phyloP scores from a whole-genome alignment of 2,329 filamentous ascomycete genomes.

The Verticillium nonalfalfae region DNA sequence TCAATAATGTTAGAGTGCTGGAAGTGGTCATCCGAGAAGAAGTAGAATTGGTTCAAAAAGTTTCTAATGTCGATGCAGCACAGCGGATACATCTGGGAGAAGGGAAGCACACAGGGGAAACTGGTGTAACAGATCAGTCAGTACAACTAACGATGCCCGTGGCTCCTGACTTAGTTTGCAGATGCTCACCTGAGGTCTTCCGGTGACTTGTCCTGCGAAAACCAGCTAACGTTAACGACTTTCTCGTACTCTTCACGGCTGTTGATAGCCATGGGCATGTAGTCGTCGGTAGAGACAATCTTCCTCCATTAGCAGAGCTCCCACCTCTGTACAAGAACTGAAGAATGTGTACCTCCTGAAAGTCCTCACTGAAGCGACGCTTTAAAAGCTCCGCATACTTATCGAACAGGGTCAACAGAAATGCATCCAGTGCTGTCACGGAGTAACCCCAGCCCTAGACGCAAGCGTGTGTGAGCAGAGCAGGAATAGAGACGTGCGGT shows the following conservation, averaged over 20 bases:
- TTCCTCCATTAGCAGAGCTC: constrained; percentile 18
- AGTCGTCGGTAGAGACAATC: constrained; percentile 88
- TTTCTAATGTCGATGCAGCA: constrained; percentile 98
- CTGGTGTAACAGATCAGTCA: constrained; percentile 32
- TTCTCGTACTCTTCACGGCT: constrained; percentile 89
- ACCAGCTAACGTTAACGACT: constrained; percentile 95
- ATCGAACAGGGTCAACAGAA: constrained; percentile 83
- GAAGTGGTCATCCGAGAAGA: constrained; percentile 95
- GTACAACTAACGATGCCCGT: neutral
- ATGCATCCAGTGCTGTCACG: constrained; percentile 71
- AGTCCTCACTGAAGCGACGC: constrained; percentile 87
- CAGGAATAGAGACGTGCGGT: neutral
- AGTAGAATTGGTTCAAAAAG: constrained; percentile 97
- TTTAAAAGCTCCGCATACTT: constrained; percentile 92
- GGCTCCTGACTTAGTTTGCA: neutral
- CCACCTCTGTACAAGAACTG: neutral
- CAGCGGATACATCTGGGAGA: constrained; percentile 97
- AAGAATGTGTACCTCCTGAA: constrained; percentile 64
- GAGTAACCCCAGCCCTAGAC: constrained; percentile 80
- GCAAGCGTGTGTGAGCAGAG: neutral
- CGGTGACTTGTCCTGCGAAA: constrained; percentile 71
- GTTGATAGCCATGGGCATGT: constrained; percentile 98
- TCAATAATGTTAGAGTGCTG: constrained; percentile 86
- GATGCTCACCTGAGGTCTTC: constrained; percentile 65
- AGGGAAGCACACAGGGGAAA: constrained; percentile 92